Percentiles rank a stretch among this genome's conserved stretches.
phyloP scores from a whole-genome alignment of 805 yeast species.

The Kodamaea hsintzibuensis region DNA sequence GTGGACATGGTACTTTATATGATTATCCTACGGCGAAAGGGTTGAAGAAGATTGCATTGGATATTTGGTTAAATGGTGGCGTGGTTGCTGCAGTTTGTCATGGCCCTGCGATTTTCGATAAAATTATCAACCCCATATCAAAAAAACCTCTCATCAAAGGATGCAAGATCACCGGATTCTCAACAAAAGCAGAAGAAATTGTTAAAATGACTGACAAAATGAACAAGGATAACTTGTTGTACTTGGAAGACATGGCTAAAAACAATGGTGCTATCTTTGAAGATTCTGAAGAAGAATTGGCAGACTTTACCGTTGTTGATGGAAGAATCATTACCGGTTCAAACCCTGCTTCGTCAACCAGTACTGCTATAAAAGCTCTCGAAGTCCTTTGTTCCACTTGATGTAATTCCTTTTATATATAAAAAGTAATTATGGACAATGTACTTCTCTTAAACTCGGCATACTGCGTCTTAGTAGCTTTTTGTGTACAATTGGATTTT shows the following conservation, averaged over 20 bases:
- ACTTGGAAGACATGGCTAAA: slow-evolving; percentile 15
- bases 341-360: slow-evolving; percentile 58
- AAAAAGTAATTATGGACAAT: background rate
- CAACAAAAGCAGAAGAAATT: slow-evolving; percentile 51
- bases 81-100: slow-evolving; percentile 68
- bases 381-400: slow-evolving; percentile 7
- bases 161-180: slow-evolving; percentile 60
- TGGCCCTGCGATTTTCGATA: slow-evolving; percentile 62
- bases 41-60: slow-evolving; percentile 46
- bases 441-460: background rate
- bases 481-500: too few relatives aligned
- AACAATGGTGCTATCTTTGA: slow-evolving; percentile 40
- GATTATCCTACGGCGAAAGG: slow-evolving; percentile 56
- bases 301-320: slow-evolving; percentile 50
- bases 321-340: slow-evolving; percentile 65
- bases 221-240: slow-evolving; percentile 7
- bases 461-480: too few relatives aligned
- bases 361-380: slow-evolving; percentile 47
- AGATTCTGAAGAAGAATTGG: slow-evolving; percentile 54
- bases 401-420: too few relatives aligned
- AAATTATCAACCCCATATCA: slow-evolving; percentile 40
- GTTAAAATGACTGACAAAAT: slow-evolving; percentile 3
- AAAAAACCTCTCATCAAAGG: slow-evolving; percentile 51
- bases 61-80: slow-evolving; percentile 52
- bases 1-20: slow-evolving; percentile 63